Conservation (phyloP, 169 alveolate species). For the Blepharisma undulans region DNA sequence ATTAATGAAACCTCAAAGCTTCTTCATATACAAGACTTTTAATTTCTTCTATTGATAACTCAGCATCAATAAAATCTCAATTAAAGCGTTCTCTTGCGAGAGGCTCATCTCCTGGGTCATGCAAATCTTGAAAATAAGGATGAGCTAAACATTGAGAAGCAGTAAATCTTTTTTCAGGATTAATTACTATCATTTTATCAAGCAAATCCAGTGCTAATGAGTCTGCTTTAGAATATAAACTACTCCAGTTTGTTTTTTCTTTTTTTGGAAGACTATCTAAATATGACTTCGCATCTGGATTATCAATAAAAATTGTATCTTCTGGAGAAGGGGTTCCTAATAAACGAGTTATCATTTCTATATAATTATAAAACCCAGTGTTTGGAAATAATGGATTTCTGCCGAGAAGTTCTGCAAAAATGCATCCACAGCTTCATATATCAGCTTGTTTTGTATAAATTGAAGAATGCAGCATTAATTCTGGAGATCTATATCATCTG, state of each 20-base stretch:
- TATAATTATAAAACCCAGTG: slow-evolving; percentile 89
- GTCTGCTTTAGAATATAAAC: slow-evolving; percentile 77
- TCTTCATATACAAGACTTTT: slow-evolving; percentile 15
- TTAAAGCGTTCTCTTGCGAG: neutral
- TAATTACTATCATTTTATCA: slow-evolving; percentile 71
- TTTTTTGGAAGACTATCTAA: slow-evolving; percentile 78
- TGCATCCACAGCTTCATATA: slow-evolving; percentile 95
- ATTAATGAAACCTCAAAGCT: neutral
- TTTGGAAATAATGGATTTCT: slow-evolving; percentile 93
- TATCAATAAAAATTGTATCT: slow-evolving; percentile 79
- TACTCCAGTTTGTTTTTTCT: slow-evolving; percentile 70
- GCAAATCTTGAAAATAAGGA: slow-evolving; percentile 83
- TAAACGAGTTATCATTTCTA: slow-evolving; percentile 82
- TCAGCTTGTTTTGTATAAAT: slow-evolving; percentile 91
- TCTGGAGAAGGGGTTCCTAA: slow-evolving; percentile 87
- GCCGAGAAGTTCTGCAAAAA: slow-evolving; percentile 90
- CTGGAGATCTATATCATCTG: slow-evolving; percentile 96
- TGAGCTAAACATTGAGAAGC: slow-evolving; percentile 71
- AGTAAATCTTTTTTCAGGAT: slow-evolving; percentile 70
- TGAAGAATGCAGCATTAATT: slow-evolving; percentile 84
- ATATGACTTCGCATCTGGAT: slow-evolving; percentile 77
- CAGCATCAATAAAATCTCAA: slow-evolving; percentile 21
- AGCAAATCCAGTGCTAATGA: slow-evolving; percentile 78
- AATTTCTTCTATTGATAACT: neutral
- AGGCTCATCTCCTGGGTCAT: slow-evolving; percentile 83